Conservation (phyloP, 495 filamentous ascomycete species). For the Clavariopsis aquatica region DNA sequence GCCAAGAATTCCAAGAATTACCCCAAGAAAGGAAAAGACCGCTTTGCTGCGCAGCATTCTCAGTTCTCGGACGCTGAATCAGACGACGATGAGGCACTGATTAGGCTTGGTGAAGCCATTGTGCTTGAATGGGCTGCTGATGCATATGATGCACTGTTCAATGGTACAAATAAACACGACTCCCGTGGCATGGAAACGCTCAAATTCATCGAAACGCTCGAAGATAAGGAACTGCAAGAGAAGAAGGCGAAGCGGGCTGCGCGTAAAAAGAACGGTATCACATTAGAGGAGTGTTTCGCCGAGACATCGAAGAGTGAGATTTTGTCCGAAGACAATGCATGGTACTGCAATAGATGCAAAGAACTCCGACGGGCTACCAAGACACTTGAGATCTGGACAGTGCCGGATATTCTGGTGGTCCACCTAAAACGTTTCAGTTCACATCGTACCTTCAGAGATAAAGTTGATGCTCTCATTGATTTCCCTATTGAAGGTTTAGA, state of each 20-base stretch:
- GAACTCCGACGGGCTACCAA: conserved; percentile 88
- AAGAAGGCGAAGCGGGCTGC: conserved; percentile 59
- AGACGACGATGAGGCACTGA: conserved; percentile 60
- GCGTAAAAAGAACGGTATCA: conserved; percentile 72
- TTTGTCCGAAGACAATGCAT: conserved; percentile 88
- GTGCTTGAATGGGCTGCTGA: conserved; percentile 77
- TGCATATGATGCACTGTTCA: conserved; percentile 70
- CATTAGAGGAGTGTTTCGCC: conserved; percentile 85
- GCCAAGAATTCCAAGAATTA: conserved; percentile 40
- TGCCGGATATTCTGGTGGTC: conserved; percentile 89
- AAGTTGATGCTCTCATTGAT: conserved; percentile 87
- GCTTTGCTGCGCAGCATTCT: conserved; percentile 28
- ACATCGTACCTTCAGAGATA: conserved; percentile 72
- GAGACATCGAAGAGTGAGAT: conserved; percentile 94
- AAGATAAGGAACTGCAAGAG: conserved; percentile 67
- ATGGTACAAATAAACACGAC: conserved; percentile 49
- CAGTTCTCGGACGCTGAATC: conserved; percentile 24
- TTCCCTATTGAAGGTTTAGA: conserved; percentile 89
- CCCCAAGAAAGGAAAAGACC: conserved; percentile 40
- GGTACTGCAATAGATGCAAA: conserved; percentile 96
- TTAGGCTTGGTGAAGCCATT: conserved; percentile 77
- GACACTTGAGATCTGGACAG: conserved; percentile 95
- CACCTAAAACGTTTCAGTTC: conserved; percentile 95
- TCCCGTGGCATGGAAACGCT: conserved; percentile 58
- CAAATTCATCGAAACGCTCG: conserved; percentile 52